Conservation (phyloP, 2,329 filamentous ascomycete genomes). For the Metarhizium album region DNA sequence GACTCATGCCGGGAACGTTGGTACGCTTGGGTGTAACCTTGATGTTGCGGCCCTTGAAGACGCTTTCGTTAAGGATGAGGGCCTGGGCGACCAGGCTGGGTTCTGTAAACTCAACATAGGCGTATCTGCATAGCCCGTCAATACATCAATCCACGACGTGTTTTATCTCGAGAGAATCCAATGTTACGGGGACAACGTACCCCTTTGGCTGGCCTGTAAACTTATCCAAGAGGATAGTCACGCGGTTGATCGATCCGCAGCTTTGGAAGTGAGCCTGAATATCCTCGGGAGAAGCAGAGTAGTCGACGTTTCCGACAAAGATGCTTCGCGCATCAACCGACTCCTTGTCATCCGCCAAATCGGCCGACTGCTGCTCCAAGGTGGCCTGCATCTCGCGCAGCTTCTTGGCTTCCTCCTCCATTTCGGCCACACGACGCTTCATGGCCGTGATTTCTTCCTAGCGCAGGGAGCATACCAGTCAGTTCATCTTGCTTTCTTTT, state of each 20-base stretch:
- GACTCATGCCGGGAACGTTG: constrained; percentile 88
- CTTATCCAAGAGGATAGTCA: constrained; percentile 95
- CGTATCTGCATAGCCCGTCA: constrained; percentile 56
- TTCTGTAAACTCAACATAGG: constrained; percentile 97
- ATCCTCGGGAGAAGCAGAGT: constrained; percentile 92
- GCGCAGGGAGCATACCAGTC: constrained; percentile 14
- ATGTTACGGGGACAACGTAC: constrained; percentile 34
- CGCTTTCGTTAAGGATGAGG: constrained; percentile 88
- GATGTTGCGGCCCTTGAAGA: constrained; percentile 88
- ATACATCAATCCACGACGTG: neutral
- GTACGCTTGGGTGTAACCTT: constrained; percentile 95
- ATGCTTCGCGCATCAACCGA: constrained; percentile 92
- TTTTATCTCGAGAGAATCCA: too few species aligned
- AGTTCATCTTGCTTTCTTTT: constrained; percentile 15
- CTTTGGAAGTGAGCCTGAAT: constrained; percentile 95
- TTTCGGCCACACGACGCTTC: constrained; percentile 78
- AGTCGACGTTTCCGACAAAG: constrained; percentile 98
- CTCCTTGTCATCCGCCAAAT: constrained; percentile 84
- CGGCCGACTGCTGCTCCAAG: constrained; percentile 75
- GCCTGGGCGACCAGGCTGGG: constrained; percentile 87
- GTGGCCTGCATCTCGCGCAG: constrained; percentile 78
- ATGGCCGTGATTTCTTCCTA: constrained; percentile 77
- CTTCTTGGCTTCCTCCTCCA: constrained; percentile 83
- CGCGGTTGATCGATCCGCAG: constrained; percentile 93
- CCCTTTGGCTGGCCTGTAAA: constrained; percentile 99